Evolutionary conservation across 176 grass and related monocot species (phyloP).

Genomic region (Musa itinerans): DNA sequence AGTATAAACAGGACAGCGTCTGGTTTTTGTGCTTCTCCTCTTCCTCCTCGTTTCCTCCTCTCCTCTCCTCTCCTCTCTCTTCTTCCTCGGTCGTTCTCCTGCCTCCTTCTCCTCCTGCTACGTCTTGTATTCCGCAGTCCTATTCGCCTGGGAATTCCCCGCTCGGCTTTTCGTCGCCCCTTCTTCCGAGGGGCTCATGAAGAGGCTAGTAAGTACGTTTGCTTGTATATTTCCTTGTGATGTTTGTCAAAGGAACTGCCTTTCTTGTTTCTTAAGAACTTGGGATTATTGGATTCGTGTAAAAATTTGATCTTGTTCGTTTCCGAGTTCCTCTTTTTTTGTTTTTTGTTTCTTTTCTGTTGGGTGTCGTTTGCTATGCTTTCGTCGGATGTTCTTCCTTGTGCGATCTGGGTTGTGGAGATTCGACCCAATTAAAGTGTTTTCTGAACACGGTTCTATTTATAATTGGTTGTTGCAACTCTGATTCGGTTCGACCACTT

Average conservation of each 20-base stretch:
- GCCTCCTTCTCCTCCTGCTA: slow-evolving; percentile 7
- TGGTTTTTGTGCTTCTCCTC: slow-evolving; percentile 9
- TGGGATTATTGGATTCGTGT: background rate
- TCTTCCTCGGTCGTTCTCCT: slow-evolving; percentile 2
- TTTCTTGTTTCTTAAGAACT: background rate
- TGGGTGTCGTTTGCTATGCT: background rate
- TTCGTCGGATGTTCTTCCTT: background rate
- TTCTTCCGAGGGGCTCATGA: slow-evolving; percentile 40
- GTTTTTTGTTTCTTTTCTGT: background rate
- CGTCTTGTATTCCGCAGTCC: too few species aligned
- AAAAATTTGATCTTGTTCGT: slow-evolving; percentile 3
- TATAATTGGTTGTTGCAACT: background rate
- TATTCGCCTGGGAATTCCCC: background rate
- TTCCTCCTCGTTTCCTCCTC: background rate
- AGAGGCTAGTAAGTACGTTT: slow-evolving; percentile 75
- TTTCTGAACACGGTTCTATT: background rate
- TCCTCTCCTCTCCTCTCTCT: background rate
- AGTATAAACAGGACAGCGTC: slow-evolving; percentile 3
- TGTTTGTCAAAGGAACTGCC: background rate
- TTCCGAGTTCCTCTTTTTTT: too few species aligned
- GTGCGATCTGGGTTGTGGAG: background rate
- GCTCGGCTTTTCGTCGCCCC: slow-evolving; percentile 1
- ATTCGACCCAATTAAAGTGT: background rate
- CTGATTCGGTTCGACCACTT: background rate
- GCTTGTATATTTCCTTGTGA: slow-evolving; percentile 6